These are phyloP conservation scores for Corymbia calophylla DNA, from an alignment of 441 rosid species.

Conservation along the genomic window DNA sequence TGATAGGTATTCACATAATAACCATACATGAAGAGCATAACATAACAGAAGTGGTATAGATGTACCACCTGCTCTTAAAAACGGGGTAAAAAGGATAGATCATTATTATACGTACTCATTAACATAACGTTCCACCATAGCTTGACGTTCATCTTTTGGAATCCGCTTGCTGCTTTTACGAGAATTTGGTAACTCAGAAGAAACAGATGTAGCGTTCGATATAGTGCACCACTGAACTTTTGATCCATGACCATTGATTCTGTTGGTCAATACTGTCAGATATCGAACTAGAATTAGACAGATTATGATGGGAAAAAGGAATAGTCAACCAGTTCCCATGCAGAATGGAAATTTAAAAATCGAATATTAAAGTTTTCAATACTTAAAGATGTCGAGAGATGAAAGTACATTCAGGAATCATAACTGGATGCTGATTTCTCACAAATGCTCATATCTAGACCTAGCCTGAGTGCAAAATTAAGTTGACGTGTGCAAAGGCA, in stretches of 20 bases:
- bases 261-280: slow-evolving; percentile 15
- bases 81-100: neutral
- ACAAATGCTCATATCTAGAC: neutral
- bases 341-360: neutral
- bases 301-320: neutral
- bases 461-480: neutral
- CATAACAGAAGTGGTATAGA: neutral
- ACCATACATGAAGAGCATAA: neutral
- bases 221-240: slow-evolving; percentile 17
- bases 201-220: slow-evolving; percentile 39
- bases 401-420: neutral
- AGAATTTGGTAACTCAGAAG: slow-evolving; percentile 22
- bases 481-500: neutral
- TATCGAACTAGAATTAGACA: neutral
- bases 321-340: neutral
- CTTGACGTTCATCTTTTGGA: slow-evolving; percentile 39
- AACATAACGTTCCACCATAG: slow-evolving; percentile 39
- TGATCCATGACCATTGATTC: slow-evolving; percentile 2
- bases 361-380: neutral
- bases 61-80: neutral
- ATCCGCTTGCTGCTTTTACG: slow-evolving; percentile 19
- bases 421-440: neutral
- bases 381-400: neutral
- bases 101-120: slow-evolving; percentile 18
- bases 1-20: neutral